Conservation (phyloP, 176 grass and related monocot genomes). For the Eragrostis nindensis region DNA sequence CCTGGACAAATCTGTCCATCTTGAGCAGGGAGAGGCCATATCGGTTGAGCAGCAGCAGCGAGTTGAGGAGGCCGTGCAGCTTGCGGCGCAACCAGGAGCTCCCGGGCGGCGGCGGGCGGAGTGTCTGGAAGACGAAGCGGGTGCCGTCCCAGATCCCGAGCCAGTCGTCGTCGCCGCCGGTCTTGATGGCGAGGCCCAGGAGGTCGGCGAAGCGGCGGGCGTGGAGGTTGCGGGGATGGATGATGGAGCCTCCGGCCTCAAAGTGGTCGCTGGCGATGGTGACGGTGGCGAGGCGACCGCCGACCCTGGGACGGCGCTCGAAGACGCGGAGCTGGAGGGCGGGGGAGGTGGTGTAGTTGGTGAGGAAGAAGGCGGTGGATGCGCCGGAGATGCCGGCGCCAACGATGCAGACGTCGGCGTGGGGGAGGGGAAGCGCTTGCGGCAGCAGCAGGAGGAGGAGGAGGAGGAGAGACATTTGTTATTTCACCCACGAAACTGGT, state of each 20-base stretch:
- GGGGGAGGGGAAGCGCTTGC: not conserved
- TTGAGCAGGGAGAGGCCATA: conserved; percentile 73
- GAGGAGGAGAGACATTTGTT: conserved; percentile 14
- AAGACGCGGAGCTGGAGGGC: conserved; percentile 58
- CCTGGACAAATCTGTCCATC: conserved; percentile 72
- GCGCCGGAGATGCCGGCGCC: conserved; percentile 81
- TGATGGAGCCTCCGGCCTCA: conserved; percentile 79
- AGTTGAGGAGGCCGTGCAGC: conserved; percentile 55
- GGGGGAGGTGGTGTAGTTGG: conserved; percentile 54
- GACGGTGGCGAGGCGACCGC: conserved; percentile 72
- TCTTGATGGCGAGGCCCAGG: conserved; percentile 47
- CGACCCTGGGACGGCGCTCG: conserved; percentile 57
- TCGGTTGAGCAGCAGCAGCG: conserved; percentile 56
- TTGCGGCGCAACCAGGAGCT: conserved; percentile 62
- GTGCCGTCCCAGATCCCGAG: conserved; percentile 83
- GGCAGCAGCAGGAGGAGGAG: not conserved
- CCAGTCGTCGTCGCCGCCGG: conserved; percentile 49
- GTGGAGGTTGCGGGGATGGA: conserved; percentile 80
- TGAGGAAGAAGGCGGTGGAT: conserved; percentile 83
- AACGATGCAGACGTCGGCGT: conserved; percentile 66
- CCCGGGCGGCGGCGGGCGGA: conserved; percentile 48
- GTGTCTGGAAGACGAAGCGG: conserved; percentile 69
- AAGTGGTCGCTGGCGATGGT: conserved; percentile 65
- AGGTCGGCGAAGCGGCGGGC: conserved; percentile 61
- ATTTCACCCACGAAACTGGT: no score